These are phyloP conservation scores for Petunia secreta DNA, from an alignment of 257 asterid species.

Conservation along the genomic window DNA sequence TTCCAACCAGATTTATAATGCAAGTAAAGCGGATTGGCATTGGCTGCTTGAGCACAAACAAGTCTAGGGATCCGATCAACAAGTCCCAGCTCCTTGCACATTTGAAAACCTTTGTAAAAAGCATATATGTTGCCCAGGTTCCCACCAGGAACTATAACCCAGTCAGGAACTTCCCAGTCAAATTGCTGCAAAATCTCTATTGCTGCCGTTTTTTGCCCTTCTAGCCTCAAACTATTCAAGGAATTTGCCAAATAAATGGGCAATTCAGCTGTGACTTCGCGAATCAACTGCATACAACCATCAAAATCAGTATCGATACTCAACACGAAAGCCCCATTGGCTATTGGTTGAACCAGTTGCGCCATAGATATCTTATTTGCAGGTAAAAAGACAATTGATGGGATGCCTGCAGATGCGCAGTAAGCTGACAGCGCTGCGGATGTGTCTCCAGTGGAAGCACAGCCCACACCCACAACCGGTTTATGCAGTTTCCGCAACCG, in stretches of 20 bases:
- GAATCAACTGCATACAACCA: slow-evolving; percentile 88
- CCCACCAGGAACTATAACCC: slow-evolving; percentile 94
- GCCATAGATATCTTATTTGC: slow-evolving; percentile 73
- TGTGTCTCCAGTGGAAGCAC: slow-evolving; percentile 84
- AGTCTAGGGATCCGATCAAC: slow-evolving; percentile 76
- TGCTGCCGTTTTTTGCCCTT: slow-evolving; percentile 91
- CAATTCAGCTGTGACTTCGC: slow-evolving; percentile 82
- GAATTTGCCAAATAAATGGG: slow-evolving; percentile 87
- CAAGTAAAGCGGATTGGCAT: slow-evolving; percentile 79
- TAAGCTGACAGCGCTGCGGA: slow-evolving; percentile 81
- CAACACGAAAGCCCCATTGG: slow-evolving; percentile 83
- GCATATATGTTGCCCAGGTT: slow-evolving; percentile 85
- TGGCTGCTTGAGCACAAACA: slow-evolving; percentile 89
- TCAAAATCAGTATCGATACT: slow-evolving; percentile 88
- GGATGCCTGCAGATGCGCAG: slow-evolving; percentile 87
- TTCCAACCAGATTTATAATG: slow-evolving; percentile 76
- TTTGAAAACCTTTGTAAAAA: slow-evolving; percentile 77
- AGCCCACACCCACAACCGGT: slow-evolving; percentile 81
- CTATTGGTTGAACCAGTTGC: slow-evolving; percentile 86
- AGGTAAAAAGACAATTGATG: slow-evolving; percentile 76
- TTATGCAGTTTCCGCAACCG: slow-evolving; percentile 68
- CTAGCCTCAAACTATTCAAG: slow-evolving; percentile 74
- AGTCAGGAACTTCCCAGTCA: slow-evolving; percentile 89
- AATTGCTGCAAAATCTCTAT: slow-evolving; percentile 85
- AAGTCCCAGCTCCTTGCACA: slow-evolving; percentile 82